Conservation (phyloP, 2,329 filamentous ascomycete genomes). For the Aspergillus sojae region DNA sequence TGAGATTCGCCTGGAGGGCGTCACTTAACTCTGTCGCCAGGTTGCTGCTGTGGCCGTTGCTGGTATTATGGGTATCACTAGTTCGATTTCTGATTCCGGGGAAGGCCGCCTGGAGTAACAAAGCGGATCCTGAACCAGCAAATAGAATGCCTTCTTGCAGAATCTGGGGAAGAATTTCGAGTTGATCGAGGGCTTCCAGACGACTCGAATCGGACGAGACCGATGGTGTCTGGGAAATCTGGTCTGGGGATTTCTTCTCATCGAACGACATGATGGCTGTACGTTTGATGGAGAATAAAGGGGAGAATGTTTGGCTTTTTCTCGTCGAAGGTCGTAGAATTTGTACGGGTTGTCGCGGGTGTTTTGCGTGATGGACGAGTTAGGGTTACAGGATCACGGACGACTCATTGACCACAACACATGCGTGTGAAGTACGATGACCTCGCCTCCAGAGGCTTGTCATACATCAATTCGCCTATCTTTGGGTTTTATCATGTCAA, state of each 20-base stretch:
- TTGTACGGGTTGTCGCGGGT: neutral
- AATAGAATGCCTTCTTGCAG: constrained; percentile 40
- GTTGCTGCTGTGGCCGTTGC: constrained; percentile 15
- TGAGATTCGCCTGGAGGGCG: constrained; percentile 32
- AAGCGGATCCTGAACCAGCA: constrained; percentile 36
- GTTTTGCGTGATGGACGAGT: neutral
- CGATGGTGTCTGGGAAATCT: constrained; percentile 18
- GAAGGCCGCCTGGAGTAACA: constrained; percentile 38
- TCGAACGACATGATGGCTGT: constrained; percentile 5
- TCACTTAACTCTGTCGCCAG: constrained; percentile 34
- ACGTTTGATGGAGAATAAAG: neutral
- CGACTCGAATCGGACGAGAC: constrained; percentile 21
- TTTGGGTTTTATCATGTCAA: neutral
- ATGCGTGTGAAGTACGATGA: neutral
- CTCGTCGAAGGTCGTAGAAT: neutral
- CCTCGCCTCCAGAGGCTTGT: neutral
- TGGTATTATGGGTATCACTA: constrained; percentile 23
- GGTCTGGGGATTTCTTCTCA: constrained; percentile 12
- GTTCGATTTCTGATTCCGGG: constrained; percentile 20
- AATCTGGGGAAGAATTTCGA: constrained; percentile 39
- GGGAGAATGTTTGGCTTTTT: neutral
- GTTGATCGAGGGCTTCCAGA: constrained; percentile 33
- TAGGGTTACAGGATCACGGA: constrained; percentile 1
- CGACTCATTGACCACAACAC: neutral
- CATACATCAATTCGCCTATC: neutral